Evolutionary conservation across 257 asterid genomes (phyloP), one percentile per base, ranked within the genome.

Genomic region (Fraxinus pennsylvanica): DNA sequence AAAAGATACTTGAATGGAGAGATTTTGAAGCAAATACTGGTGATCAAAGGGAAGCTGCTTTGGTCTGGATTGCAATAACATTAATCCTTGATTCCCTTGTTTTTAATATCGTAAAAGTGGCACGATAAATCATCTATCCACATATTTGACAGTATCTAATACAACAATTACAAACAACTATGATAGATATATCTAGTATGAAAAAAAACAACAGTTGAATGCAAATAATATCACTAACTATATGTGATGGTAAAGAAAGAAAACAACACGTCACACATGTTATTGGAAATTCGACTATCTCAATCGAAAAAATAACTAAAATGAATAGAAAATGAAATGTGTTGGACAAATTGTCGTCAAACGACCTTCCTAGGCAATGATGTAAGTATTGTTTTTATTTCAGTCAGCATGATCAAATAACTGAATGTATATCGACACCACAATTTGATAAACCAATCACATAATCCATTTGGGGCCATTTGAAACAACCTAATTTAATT

Each of bases 41-140:
- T 90, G 96, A 74, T 96, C 92, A 74, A 38, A 91, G 32, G 99
- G 90, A 79, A 93, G 98, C 83, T 96, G 95, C 88, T 79, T 87
- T 91, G 76, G 97, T 97, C 83, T 92, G 97, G 76, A 96, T 90
- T 50, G 97, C 94, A 83, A 93, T 85, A 80, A 96, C 80, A 76
- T 89, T 86, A 69, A 96, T 80, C 73, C 71, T 77, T 78, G 95
- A 89, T 71, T 89, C 91, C 83, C 97, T 97, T 93, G 91, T 14
- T 69, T 86, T 73, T 68, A 75, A 14, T 68, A 81, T 39, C 41
- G 36, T 75, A 33, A 80, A 47, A 21, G 45, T 27, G 59, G 17
- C 72, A 78, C 78, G 35, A 21, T 67, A 66, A 29, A 52, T 83
- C 77, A 87, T 77, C 73, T 22, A 43, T 68, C 45, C 45, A 33